These are phyloP conservation scores for Glebionis coronaria DNA, from an alignment of 129 eudicot species.

Conservation along the genomic window DNA sequence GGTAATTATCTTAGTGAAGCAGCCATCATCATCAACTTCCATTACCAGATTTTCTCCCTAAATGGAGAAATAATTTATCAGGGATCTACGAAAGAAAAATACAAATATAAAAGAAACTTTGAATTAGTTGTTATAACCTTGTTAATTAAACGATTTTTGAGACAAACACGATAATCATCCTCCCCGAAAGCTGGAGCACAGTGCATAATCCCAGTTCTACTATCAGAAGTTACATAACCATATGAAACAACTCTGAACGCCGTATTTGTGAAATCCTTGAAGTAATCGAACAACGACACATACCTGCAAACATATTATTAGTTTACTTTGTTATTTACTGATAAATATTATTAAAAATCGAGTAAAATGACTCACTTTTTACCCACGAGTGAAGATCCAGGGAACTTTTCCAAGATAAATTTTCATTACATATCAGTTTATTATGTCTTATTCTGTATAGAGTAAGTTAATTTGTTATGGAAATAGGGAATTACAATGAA, in stretches of 20 bases:
- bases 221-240: conserved; percentile 64
- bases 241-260: conserved; percentile 24
- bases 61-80: not conserved
- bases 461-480: too few species aligned
- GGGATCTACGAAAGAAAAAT: not conserved
- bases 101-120: not conserved
- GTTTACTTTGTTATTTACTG: conserved; percentile 26
- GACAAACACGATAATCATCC: conserved; percentile 88
- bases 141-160: conserved; percentile 53
- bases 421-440: too few species aligned
- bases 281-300: conserved; percentile 24
- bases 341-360: not conserved
- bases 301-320: conserved; percentile 34
- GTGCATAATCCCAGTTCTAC: conserved; percentile 83
- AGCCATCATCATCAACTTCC: conserved; percentile 88
- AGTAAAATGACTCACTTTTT: conserved; percentile 43
- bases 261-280: conserved; percentile 14
- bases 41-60: conserved; percentile 67
- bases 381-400: conserved; percentile 71
- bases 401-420: conserved; percentile 50
- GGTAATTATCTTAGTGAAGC: conserved; percentile 63
- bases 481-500: too few species aligned
- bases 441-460: too few species aligned
- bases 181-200: conserved; percentile 94
- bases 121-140: conserved; percentile 31